Evolutionary conservation across 2,329 filamentous ascomycete species (phyloP).

Genomic region (Colletotrichum trifolii): DNA sequence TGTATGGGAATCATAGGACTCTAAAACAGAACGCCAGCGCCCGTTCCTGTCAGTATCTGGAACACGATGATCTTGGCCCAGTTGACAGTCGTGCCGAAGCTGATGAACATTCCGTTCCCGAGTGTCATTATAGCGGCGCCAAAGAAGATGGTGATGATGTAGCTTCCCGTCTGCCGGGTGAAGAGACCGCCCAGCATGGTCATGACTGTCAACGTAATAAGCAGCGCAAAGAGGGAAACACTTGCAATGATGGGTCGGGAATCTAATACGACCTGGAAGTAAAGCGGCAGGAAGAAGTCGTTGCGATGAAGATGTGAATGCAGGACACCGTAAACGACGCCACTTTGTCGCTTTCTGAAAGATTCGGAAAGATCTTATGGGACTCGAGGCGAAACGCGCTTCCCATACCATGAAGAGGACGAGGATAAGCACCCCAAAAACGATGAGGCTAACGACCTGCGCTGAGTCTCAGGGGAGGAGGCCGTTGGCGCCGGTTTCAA

Average conservation of each 20-base stretch:
- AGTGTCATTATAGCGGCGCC: conserved; percentile 66
- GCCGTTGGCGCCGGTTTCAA: conserved; percentile 67
- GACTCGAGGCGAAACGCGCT: conserved; percentile 63
- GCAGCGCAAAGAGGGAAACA: conserved; percentile 63
- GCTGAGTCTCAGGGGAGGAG: conserved; percentile 62
- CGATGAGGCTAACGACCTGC: conserved; percentile 62
- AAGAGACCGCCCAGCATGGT: conserved; percentile 46
- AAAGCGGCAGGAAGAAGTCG: conserved; percentile 71
- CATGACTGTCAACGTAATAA: conserved; percentile 41
- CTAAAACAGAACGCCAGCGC: conserved; percentile 65
- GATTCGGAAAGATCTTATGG: conserved; percentile 66
- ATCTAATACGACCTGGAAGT: conserved; percentile 66
- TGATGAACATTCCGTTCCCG: conserved; percentile 67
- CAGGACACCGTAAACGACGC: conserved; percentile 54
- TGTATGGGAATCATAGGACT: conserved; percentile 65
- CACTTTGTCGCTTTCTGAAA: conserved; percentile 62
- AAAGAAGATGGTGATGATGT: conserved; percentile 65
- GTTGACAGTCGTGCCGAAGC: conserved; percentile 62
- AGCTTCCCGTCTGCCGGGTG: conserved; percentile 73
- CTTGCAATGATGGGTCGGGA: conserved; percentile 62
- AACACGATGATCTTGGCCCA: conserved; percentile 61
- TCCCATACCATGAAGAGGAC: conserved; percentile 62
- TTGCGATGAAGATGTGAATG: conserved; percentile 60
- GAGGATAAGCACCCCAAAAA: conserved; percentile 59
- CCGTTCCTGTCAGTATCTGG: conserved; percentile 59